Conservation (phyloP, 1,284 basidiomycete species). For the Puccinia novopanici region DNA sequence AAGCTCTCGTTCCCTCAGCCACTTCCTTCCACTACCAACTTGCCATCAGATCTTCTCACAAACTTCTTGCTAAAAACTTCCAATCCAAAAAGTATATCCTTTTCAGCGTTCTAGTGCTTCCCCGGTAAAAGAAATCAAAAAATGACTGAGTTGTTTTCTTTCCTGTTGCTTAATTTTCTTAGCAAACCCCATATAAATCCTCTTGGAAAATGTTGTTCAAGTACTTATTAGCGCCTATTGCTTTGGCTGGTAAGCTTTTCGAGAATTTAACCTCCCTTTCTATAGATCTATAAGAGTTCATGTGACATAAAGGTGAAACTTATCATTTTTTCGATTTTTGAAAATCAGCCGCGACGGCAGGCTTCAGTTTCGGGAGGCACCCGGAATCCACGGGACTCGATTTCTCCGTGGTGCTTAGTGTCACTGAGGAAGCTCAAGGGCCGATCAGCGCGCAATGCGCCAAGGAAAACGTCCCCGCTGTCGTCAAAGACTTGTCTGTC, state of each 20-base stretch:
- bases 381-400: background rate
- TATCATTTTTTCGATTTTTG: background rate
- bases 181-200: too few species aligned
- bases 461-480: background rate
- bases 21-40: too few species aligned
- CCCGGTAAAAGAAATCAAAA: too few species aligned
- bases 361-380: background rate
- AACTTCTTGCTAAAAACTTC: too few species aligned
- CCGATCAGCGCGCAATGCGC: background rate
- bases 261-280: background rate
- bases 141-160: too few species aligned
- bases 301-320: background rate
- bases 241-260: conserved; percentile 1
- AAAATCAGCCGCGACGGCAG: background rate
- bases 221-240: conserved; percentile 18
- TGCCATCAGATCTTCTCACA: too few species aligned
- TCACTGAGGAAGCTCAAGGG: background rate
- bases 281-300: background rate
- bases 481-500: background rate
- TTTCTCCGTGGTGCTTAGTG: background rate
- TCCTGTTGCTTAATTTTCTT: too few species aligned
- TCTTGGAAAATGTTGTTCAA: conserved; percentile 13
- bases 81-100: too few species aligned
- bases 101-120: too few species aligned
- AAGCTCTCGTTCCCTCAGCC: too few species aligned